These are phyloP conservation scores for Alternaria sp. DNA, from an alignment of 2,329 filamentous ascomycete species.

Conservation along the genomic window DNA sequence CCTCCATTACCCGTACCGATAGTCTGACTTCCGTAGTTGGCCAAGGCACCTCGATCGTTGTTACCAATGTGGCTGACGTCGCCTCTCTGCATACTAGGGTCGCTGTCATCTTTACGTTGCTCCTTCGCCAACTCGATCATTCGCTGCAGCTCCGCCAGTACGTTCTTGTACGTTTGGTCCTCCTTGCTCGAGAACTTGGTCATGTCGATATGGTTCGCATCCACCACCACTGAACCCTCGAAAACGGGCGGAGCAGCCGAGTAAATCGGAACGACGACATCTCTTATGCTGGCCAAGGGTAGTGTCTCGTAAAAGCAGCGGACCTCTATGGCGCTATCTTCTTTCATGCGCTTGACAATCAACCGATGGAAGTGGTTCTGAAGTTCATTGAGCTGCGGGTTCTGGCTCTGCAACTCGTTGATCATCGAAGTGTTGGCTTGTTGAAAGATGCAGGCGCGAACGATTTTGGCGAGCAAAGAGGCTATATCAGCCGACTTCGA, in stretches of 20 bases:
- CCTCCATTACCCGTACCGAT: neutral
- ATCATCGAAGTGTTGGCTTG: neutral
- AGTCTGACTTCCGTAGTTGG: neutral
- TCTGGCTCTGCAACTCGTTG: neutral
- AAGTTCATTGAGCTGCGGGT: too few species aligned
- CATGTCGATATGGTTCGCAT: neutral
- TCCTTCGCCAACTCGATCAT: neutral
- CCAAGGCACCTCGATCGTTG: neutral
- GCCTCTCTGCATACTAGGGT: neutral
- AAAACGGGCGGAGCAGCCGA: neutral
- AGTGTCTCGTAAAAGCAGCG: neutral
- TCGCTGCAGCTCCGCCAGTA: neutral
- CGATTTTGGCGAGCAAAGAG: neutral
- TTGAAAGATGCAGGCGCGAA: neutral
- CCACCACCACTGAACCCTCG: neutral
- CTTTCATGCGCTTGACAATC: too few species aligned
- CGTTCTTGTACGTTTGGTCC: neutral
- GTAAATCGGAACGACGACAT: neutral
- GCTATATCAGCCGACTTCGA: neutral
- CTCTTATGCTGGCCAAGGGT: fast-evolving
- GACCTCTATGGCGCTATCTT: neutral
- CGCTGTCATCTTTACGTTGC: neutral
- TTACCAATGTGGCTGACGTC: neutral
- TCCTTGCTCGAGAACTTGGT: neutral
- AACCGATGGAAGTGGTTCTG: too few species aligned